Base-by-base conservation (phyloP, 78 protist species). In the Dictyostelium firmibasis region DNA sequence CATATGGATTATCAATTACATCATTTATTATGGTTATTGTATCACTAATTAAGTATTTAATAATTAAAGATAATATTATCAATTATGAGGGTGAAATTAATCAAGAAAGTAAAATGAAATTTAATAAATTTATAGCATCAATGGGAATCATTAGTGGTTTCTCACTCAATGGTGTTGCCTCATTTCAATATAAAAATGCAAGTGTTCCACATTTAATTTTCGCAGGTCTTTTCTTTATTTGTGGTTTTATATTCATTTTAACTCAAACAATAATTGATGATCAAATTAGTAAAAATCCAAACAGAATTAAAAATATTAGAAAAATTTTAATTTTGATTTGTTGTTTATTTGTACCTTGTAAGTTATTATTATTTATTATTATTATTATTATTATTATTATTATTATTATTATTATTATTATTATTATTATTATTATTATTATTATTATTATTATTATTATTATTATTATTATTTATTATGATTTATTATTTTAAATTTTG, bases 131-230 rank as follows among this genome's bases (percentile, higher is more conserved):
- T 1, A 38, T 31, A 14, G 23, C 47, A 0, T 4, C 36, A 25
- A 57, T 53, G 20, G 92, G 92, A 25, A 13, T 41, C 1, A 67
- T 86, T 25, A 36, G 57, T 33, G 72, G 84, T 33, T 74, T 86
- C 10, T 23, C 75, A 25, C 35, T 86, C 2, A 76, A 57, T 8
- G 92, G 92, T 72, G 92, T 86, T 11, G 92, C 84, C 0, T 86
- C 92, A 23, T 86, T 86, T 81, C 92, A 86, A 76, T 86, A 86
- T 25, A 53, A 10, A 23, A 86, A 86, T 60, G 67, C 74, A 57
- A 74, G 57, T 25, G 38, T 70, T 27, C 60, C 70, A 43, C 91
- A 85, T 85, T 16, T 85, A 29, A 33, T 85, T 31, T 85, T 85
- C 50, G 91, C 91, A 44, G 76, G 64, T 69, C 13, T 76, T 4